Percentiles rank a stretch among this genome's conserved stretches.
phyloP scores from a whole-genome alignment of 2,329 filamentous ascomycete genomes.

The Monilinia fructicola region DNA sequence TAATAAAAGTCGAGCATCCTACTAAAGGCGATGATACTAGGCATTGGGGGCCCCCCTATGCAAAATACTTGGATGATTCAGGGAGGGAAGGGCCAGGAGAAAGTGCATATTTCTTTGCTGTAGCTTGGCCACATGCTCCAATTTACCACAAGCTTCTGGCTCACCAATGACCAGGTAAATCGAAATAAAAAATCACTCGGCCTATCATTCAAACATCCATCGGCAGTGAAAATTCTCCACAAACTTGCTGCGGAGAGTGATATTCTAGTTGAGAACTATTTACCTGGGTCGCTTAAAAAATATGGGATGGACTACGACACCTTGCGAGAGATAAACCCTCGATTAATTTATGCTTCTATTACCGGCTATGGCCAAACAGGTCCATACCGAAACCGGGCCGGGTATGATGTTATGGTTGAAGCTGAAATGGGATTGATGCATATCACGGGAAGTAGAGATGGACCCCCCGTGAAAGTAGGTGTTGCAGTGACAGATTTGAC shows the following conservation, averaged over 20 bases:
- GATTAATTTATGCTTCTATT: conserved; percentile 90
- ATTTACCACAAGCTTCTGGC: conserved; percentile 13
- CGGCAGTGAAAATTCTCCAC: conserved; percentile 84
- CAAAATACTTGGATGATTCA: conserved; percentile 65
- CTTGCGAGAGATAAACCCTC: conserved; percentile 76
- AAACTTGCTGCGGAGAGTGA: conserved; percentile 81
- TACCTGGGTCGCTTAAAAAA: conserved; percentile 85
- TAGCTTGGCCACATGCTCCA: conserved; percentile 44
- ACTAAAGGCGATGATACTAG: conserved; percentile 88
- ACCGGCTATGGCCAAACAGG: conserved; percentile 97
- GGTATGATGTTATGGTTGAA: conserved; percentile 99
- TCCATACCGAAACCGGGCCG: conserved; percentile 80
- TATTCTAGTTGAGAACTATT: conserved; percentile 94
- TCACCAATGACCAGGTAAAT: conserved; percentile 64
- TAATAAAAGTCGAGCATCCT: conserved; percentile 97
- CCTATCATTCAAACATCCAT: conserved; percentile 82
- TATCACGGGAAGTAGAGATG: conserved; percentile 86
- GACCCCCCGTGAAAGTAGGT: conserved; percentile 92
- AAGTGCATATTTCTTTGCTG: conserved; percentile 89
- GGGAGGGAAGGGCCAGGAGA: conserved; percentile 72
- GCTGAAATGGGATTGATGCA: conserved; percentile 98
- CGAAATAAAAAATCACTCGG: conserved; percentile 95
- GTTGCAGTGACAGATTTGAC: conserved; percentile 96
- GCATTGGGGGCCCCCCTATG: conserved; percentile 95
- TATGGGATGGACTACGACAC: conserved; percentile 88